A percentile compares a stretch with the other conserved stretches of the same genome.
phyloP scores from a whole-genome alignment of 2,329 filamentous ascomycete genomes.

The Pseudocercospora fijiensis region DNA sequence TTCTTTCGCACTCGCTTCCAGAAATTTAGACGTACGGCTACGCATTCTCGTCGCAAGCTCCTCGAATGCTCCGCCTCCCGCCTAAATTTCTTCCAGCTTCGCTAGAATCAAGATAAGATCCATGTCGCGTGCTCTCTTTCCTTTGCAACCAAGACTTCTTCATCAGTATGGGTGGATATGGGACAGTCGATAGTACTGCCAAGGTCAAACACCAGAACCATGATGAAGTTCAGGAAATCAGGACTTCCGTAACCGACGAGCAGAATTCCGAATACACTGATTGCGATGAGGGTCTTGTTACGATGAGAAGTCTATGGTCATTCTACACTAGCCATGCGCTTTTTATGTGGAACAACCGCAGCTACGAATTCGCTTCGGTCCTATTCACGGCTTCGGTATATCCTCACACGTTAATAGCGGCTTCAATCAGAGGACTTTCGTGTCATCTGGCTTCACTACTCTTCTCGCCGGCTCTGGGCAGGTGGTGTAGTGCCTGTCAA shows the following conservation, averaged over 20 bases:
- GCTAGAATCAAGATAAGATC: neutral
- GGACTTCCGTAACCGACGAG: neutral
- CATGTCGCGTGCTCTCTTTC: neutral
- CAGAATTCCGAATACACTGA: neutral
- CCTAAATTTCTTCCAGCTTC: too few relatives aligned
- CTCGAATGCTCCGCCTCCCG: too few relatives aligned
- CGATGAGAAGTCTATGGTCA: neutral
- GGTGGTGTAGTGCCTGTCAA: slow-evolving; percentile 3
- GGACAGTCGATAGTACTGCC: neutral
- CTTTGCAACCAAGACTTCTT: neutral
- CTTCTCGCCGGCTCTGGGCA: slow-evolving; percentile 4
- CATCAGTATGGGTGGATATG: neutral
- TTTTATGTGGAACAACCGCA: slow-evolving; percentile 17
- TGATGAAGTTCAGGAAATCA: neutral
- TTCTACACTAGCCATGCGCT: slow-evolving; percentile 10
- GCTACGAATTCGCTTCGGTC: slow-evolving; percentile 13
- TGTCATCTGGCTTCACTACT: slow-evolving; percentile 11
- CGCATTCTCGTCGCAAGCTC: too few relatives aligned
- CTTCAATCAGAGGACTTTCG: slow-evolving; percentile 11
- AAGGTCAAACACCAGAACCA: neutral
- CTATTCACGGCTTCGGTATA: slow-evolving; percentile 15
- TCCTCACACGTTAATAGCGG: slow-evolving; percentile 9
- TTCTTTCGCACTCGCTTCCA: too few relatives aligned
- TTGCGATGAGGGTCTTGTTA: neutral
- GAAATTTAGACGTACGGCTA: too few relatives aligned